Conservation (phyloP, 2,329 filamentous ascomycete genomes). For the Acrocalymma vagum region DNA sequence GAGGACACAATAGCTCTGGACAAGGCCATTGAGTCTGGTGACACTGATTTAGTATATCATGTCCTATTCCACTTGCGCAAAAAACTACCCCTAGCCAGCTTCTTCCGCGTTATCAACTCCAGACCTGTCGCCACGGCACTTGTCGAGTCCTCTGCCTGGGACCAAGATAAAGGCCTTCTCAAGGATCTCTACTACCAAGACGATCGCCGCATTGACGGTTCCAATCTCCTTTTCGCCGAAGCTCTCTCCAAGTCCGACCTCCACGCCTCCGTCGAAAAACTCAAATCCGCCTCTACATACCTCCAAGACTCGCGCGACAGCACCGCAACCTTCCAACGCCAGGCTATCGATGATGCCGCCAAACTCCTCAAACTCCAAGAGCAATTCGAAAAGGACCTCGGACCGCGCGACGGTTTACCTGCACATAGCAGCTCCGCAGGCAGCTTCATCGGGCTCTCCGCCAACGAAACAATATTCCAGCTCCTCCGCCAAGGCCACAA, state of each 20-base stretch:
- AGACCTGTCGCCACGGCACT: slow-evolving; percentile 87
- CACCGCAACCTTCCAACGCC: slow-evolving; percentile 73
- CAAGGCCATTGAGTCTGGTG: slow-evolving; percentile 94
- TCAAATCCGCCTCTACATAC: slow-evolving; percentile 84
- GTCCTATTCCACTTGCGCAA: slow-evolving; percentile 89
- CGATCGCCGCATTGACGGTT: slow-evolving; percentile 86
- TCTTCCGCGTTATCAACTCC: slow-evolving; percentile 90
- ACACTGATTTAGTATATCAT: slow-evolving; percentile 90
- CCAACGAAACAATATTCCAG: slow-evolving; percentile 93
- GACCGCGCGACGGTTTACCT: slow-evolving; percentile 56
- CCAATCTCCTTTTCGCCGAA: slow-evolving; percentile 86
- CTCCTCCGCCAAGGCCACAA: slow-evolving; percentile 83
- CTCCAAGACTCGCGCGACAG: slow-evolving; percentile 85
- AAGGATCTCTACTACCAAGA: slow-evolving; percentile 99
- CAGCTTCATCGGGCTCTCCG: slow-evolving; percentile 80
- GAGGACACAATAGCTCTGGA: slow-evolving; percentile 94
- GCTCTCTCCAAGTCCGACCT: slow-evolving; percentile 77
- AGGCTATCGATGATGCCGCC: slow-evolving; percentile 79
- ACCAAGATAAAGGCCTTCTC: slow-evolving; percentile 81
- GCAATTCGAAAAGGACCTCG: slow-evolving; percentile 83
- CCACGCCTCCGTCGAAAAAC: slow-evolving; percentile 79
- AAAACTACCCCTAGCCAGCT: slow-evolving; percentile 87
- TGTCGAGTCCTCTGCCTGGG: slow-evolving; percentile 82
- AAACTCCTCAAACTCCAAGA: slow-evolving; percentile 87
- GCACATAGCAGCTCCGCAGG: slow-evolving; percentile 37